These are phyloP conservation scores for Mitragyna speciosa DNA, from an alignment of 257 asterid species.

Conservation along the genomic window DNA sequence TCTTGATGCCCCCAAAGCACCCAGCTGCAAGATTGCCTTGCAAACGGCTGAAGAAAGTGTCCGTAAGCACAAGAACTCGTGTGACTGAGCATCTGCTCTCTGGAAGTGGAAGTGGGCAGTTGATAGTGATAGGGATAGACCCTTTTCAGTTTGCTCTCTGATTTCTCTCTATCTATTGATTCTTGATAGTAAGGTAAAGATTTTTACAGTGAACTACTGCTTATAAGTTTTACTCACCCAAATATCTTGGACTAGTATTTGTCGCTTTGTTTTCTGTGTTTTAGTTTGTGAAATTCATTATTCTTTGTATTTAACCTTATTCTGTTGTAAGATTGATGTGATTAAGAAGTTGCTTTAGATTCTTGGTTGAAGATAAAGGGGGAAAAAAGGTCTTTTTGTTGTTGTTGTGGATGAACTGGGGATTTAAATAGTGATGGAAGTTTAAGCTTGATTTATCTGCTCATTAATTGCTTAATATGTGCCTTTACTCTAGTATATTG, in stretches of 20 bases:
- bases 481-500: background rate
- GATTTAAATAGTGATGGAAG: background rate
- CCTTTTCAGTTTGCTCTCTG: slow-evolving; percentile 11
- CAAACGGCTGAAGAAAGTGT: background rate
- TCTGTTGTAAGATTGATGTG: no score
- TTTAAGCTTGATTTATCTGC: no score
- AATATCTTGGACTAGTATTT: no score
- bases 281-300: background rate
- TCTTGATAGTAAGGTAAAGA: slow-evolving; percentile 13
- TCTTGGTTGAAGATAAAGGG: background rate
- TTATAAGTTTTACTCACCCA: no score
- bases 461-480: no score
- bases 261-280: no score
- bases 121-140: background rate
- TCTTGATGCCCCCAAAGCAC: background rate
- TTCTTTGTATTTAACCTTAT: no score
- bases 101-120: slow-evolving; percentile 1
- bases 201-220: background rate
- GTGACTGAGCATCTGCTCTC: background rate
- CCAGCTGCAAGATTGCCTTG: no score
- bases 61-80: background rate
- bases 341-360: background rate
- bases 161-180: background rate
- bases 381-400: background rate
- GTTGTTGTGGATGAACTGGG: background rate